Base-by-base conservation (phyloP, 306 rosid species). In the Cicer yamashitae region DNA sequence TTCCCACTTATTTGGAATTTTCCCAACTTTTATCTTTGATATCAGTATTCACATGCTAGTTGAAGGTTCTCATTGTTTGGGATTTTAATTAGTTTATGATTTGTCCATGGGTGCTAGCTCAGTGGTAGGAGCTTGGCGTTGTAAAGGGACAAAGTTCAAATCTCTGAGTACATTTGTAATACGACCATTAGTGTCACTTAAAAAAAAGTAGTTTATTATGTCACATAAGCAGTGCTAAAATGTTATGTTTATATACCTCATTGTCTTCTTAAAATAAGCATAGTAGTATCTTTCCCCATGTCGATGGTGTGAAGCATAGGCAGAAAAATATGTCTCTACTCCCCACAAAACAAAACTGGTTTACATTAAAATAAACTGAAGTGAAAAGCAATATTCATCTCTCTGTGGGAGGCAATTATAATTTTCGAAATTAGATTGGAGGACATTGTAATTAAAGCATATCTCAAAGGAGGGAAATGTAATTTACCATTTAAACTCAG, bases 1-100 rank as follows among this genome's bases (percentile, higher is more conserved):
- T 7, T 64, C 65, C 37, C 39, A 65, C 70, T 46, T 38, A 48
- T 58, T 69, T 69, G 52, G 30, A 53, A 64, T 11, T 63, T 46
- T 37, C 34, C 52, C 7, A 44, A 48, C 51, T 68, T 64, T 46
- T 7, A 22, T 59, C 47, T 51, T 47, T 41, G 45, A 46, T 13
- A 81, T 58, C 17, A 12, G 71, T 64, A 13, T 54, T 61, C 18
- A 7, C 67, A 46, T 44, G 11, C 43, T 73, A 73, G 56, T 68
- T 82, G 9, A 51, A 68, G 59, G 30, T 83, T 56, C 46, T 75
- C 46, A 65, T 59, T 58, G 43, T 73, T 48, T 51, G 45, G 58
- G 64, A 44, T 73, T 67, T 37, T 65, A 62, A 4, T 39, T 69
- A 40, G 73, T 51, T 39, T 54, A 54, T 54, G 6, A 54, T 54